Base-by-base conservation (phyloP, 2,329 filamentous ascomycete species). In the Fusarium heterosporum region DNA sequence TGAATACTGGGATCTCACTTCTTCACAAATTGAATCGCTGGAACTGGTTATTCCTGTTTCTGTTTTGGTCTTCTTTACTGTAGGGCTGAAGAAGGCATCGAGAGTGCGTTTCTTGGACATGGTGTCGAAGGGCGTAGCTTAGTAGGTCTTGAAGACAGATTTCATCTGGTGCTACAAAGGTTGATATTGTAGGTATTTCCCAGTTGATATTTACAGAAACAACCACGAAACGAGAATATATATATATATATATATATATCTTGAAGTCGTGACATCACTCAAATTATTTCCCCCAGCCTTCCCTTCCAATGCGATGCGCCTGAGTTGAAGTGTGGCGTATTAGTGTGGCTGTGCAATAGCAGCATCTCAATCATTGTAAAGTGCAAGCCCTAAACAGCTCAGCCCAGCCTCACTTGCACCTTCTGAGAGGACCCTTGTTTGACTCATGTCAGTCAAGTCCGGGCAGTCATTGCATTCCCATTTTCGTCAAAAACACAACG, bases 51-150 rank as follows among this genome's bases (percentile, higher is more conserved):
- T 30, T 34, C 28, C 39, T 26, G 19, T 25, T 36, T 69, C 51
- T 14, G 67, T 66, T 46, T 66, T 65, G 9, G 61, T 6, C 34
- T 75, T 69, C 53, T 77, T 78, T 22, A 70, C 45, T 14, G 59
- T 41, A 16, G 73, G 67, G 17, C 61, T 61, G 76, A 93, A 93
- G 79, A 93, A 93, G 12, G 84, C 79, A 62, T 93, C 89, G 2
- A 93, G 81, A 0, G 90, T 91, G 56, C 90, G 83, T 73, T 73
- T 73, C 60, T 69, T 70, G 4, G 71, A 72, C 71, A 73, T 73
- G 55, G n/a, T 30, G 48, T 2, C 17, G 29, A 13, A 16, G n/a
- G 19, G 22, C n/a, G 22, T 13, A 29, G 28, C 26, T 39, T 2
- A 22, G 4, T 3, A 14, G 12, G 7, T 6, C 29, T 46, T 16